Percentiles rank a stretch among this genome's conserved stretches.
Conservation (phyloP, 2,329 filamentous ascomycete genomes). For the Lojkania enalia region DNA sequence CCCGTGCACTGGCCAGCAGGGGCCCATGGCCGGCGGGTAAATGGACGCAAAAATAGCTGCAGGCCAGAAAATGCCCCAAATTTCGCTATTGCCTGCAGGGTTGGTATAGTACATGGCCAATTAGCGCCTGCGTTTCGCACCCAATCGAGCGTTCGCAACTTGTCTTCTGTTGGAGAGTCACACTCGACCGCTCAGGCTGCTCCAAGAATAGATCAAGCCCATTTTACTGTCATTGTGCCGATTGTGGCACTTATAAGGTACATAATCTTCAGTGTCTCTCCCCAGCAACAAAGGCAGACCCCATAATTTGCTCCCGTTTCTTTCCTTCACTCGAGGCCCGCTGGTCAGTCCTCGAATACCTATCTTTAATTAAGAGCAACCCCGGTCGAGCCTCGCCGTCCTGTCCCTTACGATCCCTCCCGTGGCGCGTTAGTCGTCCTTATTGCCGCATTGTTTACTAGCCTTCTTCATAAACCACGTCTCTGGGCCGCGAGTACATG, state of each 20-base stretch:
- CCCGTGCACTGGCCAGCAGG: slow-evolving; percentile 16
- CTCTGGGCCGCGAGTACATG: slow-evolving; percentile 48
- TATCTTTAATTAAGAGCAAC: slow-evolving; percentile 51
- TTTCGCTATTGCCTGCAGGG: slow-evolving; percentile 34
- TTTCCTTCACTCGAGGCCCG: slow-evolving; percentile 48
- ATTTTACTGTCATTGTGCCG: slow-evolving; percentile 46
- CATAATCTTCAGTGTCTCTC: slow-evolving; percentile 38
- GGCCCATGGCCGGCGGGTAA: slow-evolving; percentile 37
- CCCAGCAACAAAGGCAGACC: slow-evolving; percentile 42
- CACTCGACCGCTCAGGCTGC: slow-evolving; percentile 28
- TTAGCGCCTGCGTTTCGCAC: slow-evolving; percentile 18
- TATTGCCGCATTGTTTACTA: slow-evolving; percentile 48
- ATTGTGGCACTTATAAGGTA: slow-evolving; percentile 53
- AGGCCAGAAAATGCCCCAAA: slow-evolving; percentile 40
- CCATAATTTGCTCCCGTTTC: slow-evolving; percentile 53
- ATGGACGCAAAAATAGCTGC: slow-evolving; percentile 45
- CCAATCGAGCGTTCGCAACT: slow-evolving; percentile 33
- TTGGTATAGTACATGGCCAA: slow-evolving; percentile 32
- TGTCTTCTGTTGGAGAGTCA: slow-evolving; percentile 32
- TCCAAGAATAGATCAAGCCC: slow-evolving; percentile 55
- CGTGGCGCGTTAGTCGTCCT: slow-evolving; percentile 44
- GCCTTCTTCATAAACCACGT: slow-evolving; percentile 45
- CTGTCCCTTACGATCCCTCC: slow-evolving; percentile 49
- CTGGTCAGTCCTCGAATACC: slow-evolving; percentile 55
- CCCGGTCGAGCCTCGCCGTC: slow-evolving; percentile 46